phyloP scores from a whole-genome alignment of 2,329 filamentous ascomycete species.

The Coniochaeta sp. region DNA sequence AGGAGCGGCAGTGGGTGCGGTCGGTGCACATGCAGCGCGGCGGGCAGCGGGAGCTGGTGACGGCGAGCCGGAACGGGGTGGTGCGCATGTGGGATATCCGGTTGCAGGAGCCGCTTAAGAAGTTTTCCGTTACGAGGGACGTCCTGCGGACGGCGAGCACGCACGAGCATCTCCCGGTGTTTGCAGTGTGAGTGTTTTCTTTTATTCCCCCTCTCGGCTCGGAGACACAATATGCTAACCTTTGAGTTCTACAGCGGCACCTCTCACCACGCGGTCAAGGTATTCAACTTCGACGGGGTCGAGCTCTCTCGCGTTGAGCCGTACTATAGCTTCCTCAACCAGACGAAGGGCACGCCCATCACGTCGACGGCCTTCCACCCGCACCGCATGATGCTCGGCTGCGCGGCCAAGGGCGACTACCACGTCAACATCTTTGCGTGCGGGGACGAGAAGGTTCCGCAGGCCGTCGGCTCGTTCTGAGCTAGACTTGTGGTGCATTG shows the following conservation, averaged over 20 bases:
- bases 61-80: slow-evolving; percentile 84
- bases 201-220: neutral
- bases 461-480: neutral
- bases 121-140: slow-evolving; percentile 67
- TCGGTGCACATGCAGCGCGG: slow-evolving; percentile 96
- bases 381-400: slow-evolving; percentile 84
- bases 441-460: slow-evolving; percentile 32
- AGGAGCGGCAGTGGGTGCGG: slow-evolving; percentile 84
- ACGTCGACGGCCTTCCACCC: slow-evolving; percentile 91
- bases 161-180: slow-evolving; percentile 93
- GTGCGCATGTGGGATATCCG: slow-evolving; percentile 95
- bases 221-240: slow-evolving; percentile 19
- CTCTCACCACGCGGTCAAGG: slow-evolving; percentile 78
- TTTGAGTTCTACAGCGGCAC: slow-evolving; percentile 60
- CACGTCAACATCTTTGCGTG: slow-evolving; percentile 86
- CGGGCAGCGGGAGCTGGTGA: slow-evolving; percentile 83
- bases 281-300: slow-evolving; percentile 80
- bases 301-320: slow-evolving; percentile 81
- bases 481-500: neutral
- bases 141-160: slow-evolving; percentile 80
- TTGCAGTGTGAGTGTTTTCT: slow-evolving; percentile 68
- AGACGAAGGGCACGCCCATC: slow-evolving; percentile 74
- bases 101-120: slow-evolving; percentile 69
- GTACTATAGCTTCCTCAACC: slow-evolving; percentile 79
- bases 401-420: slow-evolving; percentile 76